These are phyloP conservation scores for Vaccinium myrtillus DNA, from an alignment of 148 eudicot genomes.

Conservation along the genomic window DNA sequence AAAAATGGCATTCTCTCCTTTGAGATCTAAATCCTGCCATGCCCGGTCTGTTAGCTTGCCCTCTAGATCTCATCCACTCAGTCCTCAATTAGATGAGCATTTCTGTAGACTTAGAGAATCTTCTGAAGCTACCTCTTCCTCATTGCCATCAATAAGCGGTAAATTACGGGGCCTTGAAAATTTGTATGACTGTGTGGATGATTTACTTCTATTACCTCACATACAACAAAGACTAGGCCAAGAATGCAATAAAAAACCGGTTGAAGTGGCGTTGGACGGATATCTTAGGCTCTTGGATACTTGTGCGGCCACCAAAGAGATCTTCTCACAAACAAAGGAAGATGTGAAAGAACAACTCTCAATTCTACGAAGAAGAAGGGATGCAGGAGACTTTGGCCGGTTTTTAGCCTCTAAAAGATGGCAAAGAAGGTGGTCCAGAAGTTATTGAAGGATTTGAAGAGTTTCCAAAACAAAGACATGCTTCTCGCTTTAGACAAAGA, in stretches of 20 bases:
- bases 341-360: no score
- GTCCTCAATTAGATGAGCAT: constrained; percentile 27
- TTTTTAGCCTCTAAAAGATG: constrained; percentile 16
- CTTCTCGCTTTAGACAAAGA: background rate
- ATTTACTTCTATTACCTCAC: constrained; percentile 32
- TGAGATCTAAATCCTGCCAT: constrained; percentile 20
- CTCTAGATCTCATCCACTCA: constrained; percentile 21
- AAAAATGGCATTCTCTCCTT: constrained; percentile 21
- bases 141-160: constrained; percentile 38
- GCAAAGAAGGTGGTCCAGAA: constrained; percentile 16
- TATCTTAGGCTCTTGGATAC: constrained; percentile 29
- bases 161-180: constrained; percentile 19
- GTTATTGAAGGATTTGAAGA: constrained; percentile 14
- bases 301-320: constrained; percentile 21
- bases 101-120: constrained; percentile 29
- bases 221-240: constrained; percentile 15
- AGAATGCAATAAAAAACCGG: background rate
- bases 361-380: no score
- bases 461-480: background rate
- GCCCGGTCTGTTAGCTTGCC: constrained; percentile 38
- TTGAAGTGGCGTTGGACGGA: constrained; percentile 32
- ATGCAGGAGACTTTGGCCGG: no score
- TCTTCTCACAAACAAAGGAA: no score
- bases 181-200: constrained; percentile 29
- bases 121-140: constrained; percentile 34